Base-by-base conservation (phyloP, 1,284 basidiomycete genomes). In the Trametes versicolor region DNA sequence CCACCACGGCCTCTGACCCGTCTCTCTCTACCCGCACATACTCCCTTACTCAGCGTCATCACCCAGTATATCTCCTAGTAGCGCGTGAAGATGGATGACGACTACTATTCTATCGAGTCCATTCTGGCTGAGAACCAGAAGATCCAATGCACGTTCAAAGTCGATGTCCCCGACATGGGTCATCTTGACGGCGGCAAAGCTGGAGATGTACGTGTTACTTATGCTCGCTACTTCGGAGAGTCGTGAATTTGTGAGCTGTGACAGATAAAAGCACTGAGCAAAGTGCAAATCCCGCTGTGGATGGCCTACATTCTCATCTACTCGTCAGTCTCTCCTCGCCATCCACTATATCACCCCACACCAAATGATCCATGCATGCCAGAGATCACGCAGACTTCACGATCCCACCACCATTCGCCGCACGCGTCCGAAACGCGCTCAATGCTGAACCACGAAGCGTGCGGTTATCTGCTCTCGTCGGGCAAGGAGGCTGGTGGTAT, bases 91-190 rank as follows among this genome's bases (percentile, higher is more conserved):
- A 95, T 95, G 93, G 92, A 96, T 65, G 84, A 90, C 72, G 93
- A 95, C 74, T 97, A 96, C 77, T 96, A 92, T 77, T 95, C 92
- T 0, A 86, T 96, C 60, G 92, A 95, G 60, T 87, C 93, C 5
- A 96, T 97, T 67, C 85, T 97, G 23, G 91, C 95, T 19, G 94
- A 96, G 73, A 96, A 96, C 73, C 95, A 96, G 83, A 97, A 96
- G 86, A 84, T 97, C 45, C 92, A 94, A 78, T 96, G 95, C 75
- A 93, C 90, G 2, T 97, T 97, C 83, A 92, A 92, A 70, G 83
- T 92, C 51, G 89, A 92, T 65, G 89, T 97, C n/a, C 88, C 89
- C 5, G 89, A 90, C 56, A 88, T 97, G 82, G 95, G 95, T 0
- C 94, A 96, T 74, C 85, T 97, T 17, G 93, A 92, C 61, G 93